phyloP scores from a whole-genome alignment of 2,329 filamentous ascomycete genomes.

The Aquanectria penicillioides region DNA sequence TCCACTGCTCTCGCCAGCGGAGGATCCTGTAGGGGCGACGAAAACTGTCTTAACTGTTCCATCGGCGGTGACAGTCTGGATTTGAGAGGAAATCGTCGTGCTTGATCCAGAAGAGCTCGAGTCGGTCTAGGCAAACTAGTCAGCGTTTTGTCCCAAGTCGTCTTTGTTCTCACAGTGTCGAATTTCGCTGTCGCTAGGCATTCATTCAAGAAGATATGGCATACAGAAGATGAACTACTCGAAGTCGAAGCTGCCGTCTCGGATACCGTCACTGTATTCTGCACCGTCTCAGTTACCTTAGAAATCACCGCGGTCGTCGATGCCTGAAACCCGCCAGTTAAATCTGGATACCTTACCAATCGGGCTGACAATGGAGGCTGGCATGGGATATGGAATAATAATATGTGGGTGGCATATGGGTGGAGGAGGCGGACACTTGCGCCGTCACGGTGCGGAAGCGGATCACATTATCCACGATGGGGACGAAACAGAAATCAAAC shows the following conservation, averaged over 20 bases:
- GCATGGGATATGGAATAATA: conserved; percentile 16
- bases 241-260: conserved; percentile 34
- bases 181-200: conserved; percentile 25
- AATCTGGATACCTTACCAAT: conserved; percentile 42
- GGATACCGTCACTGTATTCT: conserved; percentile 45
- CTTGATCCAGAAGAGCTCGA: conserved; percentile 1
- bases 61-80: conserved; percentile 65
- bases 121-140: conserved; percentile 28
- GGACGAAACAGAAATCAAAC: conserved; percentile 31
- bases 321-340: conserved; percentile 43
- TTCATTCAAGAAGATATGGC: conserved; percentile 37
- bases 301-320: conserved; percentile 42
- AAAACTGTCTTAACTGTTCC: conserved; percentile 66
- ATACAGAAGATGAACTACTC: conserved; percentile 52
- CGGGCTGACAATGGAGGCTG: conserved; percentile 16
- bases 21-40: conserved; percentile 54
- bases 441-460: conserved; percentile 29
- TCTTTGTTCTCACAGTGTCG: conserved; percentile 32
- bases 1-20: conserved; percentile 31
- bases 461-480: conserved; percentile 31
- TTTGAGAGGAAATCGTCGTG: conserved; percentile 34
- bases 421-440: conserved; percentile 34
- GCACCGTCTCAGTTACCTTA: conserved; percentile 49
- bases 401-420: conserved; percentile 23
- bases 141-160: conserved; percentile 23